Base-by-base conservation (phyloP, 805 yeast species). In the Pichia cephalocereana region DNA sequence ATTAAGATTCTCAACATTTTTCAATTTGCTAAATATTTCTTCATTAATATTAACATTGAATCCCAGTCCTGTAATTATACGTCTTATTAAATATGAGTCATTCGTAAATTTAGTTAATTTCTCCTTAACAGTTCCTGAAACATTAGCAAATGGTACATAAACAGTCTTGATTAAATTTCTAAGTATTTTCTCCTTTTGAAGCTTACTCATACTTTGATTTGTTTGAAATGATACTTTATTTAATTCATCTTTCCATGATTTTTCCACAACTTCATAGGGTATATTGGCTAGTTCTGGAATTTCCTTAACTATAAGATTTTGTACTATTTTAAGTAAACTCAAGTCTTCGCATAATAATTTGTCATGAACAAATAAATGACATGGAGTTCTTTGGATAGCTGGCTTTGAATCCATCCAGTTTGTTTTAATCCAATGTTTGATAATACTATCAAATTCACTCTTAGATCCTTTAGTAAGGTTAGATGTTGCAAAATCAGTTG, bases 281-380 rank as follows among this genome's bases (percentile, higher is more conserved):
- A 37, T 18, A 9, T 32, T 23, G 26, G 26, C 32, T 31, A 46
- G 8, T 28, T 49, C 49, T 1, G 53, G 47, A 1, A 52, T 37
- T 2, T 14, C 18, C n/a, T 39, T 37, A 5, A 40, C 34, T 3
- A 61, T n/a, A 12, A 49, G 27, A 8, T 41, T 42, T 8, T 51
- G 30, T n/a, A 63, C 43, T 12, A 52, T 55, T 14, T 53, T 50
- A 38, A 56, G 44, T 8, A 56, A 38, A 8, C 58, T 53, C 12
- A 56, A 31, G 27, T 58, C 54, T 4, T 46, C 45, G 37, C 46
- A 58, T 8, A 61, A 18, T 10, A 62, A 36, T 43, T 52, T 55
- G 45, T 63, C 67, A 49, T 63, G 67, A 12, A 62, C 41, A 8
- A 63, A 43, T 18, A 62, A 52, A 45, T 59, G 63, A 23, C 56